phyloP scores from a whole-genome alignment of 768 basidiomycete species.

The Arthromyces matolae region DNA sequence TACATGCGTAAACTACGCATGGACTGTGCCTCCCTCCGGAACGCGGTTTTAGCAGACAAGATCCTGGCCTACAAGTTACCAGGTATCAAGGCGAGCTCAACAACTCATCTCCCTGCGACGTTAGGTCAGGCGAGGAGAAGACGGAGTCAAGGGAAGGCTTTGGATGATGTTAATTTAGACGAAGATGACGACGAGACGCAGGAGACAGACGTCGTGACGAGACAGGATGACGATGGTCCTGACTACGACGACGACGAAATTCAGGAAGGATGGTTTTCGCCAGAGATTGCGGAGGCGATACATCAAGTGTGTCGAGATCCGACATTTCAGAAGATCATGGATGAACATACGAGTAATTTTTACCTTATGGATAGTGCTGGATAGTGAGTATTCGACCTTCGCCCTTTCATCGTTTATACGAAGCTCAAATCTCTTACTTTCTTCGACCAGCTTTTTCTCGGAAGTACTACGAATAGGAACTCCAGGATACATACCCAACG shows the following conservation, averaged over 20 bases:
- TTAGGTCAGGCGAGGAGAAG: constrained; percentile 3
- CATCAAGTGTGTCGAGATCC: constrained; percentile 68
- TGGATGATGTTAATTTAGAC: constrained; percentile 13
- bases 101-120: constrained; percentile 19
- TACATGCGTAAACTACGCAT: constrained; percentile 86
- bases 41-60: constrained; percentile 34
- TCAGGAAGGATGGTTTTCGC: constrained; percentile 33
- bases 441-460: constrained; percentile 66
- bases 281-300: constrained; percentile 66
- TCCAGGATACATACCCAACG: constrained; percentile 75
- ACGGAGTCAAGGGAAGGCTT: not conserved
- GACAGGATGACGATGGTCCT: not conserved
- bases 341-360: constrained; percentile 67
- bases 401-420: too few relatives aligned
- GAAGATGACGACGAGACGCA: not conserved
- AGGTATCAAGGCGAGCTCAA: constrained; percentile 38
- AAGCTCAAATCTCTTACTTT: not conserved
- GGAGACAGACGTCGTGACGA: too few relatives aligned
- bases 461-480: constrained; percentile 77
- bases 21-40: constrained; percentile 65
- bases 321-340: constrained; percentile 49
- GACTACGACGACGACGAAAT: not conserved
- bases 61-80: constrained; percentile 40
- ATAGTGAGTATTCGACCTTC: constrained; percentile 73
- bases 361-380: constrained; percentile 94